These are phyloP conservation scores for Xylariales sp. DNA, from an alignment of 2,329 filamentous ascomycete species.

Conservation along the genomic window DNA sequence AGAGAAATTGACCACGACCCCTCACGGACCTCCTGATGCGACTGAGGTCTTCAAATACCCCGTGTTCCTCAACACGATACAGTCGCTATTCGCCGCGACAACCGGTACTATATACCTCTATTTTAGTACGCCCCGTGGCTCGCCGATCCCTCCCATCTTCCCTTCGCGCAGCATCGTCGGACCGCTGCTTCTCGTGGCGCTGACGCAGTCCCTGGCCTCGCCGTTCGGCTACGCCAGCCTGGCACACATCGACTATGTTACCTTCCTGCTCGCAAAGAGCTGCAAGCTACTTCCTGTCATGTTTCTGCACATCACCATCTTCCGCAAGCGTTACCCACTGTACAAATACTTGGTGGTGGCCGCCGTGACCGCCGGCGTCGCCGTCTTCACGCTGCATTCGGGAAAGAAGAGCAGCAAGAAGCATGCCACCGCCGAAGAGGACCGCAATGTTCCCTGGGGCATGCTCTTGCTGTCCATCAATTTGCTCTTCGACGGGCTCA, in stretches of 20 bases:
- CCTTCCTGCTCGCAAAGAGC: constrained; percentile 93
- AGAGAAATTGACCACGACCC: constrained; percentile 93
- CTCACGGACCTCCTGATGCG: constrained; percentile 61
- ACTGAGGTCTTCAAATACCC: constrained; percentile 86
- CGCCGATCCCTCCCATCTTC: constrained; percentile 62
- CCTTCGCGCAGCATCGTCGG: constrained; percentile 69
- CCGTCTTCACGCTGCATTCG: constrained; percentile 88
- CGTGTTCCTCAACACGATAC: constrained; percentile 93
- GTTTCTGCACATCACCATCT: constrained; percentile 90
- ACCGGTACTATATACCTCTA: constrained; percentile 79
- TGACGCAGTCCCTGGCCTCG: constrained; percentile 85
- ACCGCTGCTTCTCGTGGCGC: constrained; percentile 77
- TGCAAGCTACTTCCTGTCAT: constrained; percentile 99
- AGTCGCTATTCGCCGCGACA: constrained; percentile 81
- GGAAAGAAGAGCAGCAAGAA: constrained; percentile 43
- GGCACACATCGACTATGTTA: constrained; percentile 95
- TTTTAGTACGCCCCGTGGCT: constrained; percentile 51
- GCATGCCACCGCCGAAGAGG: constrained; percentile 32
- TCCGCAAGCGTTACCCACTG: constrained; percentile 81
- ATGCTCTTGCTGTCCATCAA: constrained; percentile 83
- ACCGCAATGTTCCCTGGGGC: constrained; percentile 69
- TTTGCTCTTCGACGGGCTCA: constrained; percentile 90
- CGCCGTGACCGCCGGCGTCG: constrained; percentile 86
- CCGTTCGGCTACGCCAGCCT: constrained; percentile 93
- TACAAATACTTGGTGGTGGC: constrained; percentile 96